Base-by-base conservation (phyloP, 2,329 filamentous ascomycete species). In the Penicillium sp. region DNA sequence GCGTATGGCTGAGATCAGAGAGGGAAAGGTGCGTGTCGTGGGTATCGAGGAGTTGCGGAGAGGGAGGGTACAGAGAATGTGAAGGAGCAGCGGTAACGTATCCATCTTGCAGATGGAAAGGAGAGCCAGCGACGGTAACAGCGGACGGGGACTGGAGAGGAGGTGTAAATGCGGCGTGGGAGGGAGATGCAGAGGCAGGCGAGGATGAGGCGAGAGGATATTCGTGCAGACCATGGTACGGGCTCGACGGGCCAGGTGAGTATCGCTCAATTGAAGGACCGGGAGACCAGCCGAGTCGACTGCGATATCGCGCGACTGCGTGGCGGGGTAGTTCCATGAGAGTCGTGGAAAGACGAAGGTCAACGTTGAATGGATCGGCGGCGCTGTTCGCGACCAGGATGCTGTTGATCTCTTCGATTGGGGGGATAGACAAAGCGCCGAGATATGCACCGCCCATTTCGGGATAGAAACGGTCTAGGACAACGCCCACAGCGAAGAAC, bases 401-500 rank as follows among this genome's bases (percentile, higher is more conserved):
- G 32, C 79, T 77, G 30, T 87, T 80, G 54, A 95, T 95, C 59
- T 92, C 83, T 62, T 95, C 87, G 20, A 96, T 80, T 0, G 89
- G 87, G 1, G 75, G 73, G 30, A 94, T 76, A 11, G 85, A 82
- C 50, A 95, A 73, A 51, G 81, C 84, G 32, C 84, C 85, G 53
- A 90, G 88, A 64, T 95, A 95, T 32, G 87, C 83, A 13, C 87
- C 83, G 31, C 88, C 89, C 51, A 95, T 83, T 60, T 93, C 87
- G 2, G 89, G 88, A 61, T 94, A 95, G 44, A 95, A 75, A 11
- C 87, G 85, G 66, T 95, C 89, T 66, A 96, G 77, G 26, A 87
- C 79, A 42, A 96, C 73, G 3, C 87, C 88, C 12, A 88, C 80
- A 0, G 86, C 89, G 67, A 95, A 96, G 62, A 95, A 87, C 59